Conservation (phyloP, 1,284 basidiomycete species). For the Rhodotorula sp. region DNA sequence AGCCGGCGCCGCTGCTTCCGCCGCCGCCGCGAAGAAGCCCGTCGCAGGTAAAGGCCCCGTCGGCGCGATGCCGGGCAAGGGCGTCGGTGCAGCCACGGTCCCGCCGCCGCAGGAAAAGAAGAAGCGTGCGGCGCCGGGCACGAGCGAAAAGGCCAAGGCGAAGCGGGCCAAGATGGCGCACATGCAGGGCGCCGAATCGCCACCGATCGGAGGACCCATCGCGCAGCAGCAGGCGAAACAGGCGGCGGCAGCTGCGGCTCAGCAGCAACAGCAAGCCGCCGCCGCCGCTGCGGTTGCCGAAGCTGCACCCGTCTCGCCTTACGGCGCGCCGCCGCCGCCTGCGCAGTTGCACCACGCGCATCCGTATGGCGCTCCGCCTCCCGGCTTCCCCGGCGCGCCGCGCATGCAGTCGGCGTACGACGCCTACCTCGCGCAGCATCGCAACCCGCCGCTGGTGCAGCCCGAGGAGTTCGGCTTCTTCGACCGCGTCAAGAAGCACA, state of each 20-base stretch:
- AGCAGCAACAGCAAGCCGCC: constrained; percentile 7
- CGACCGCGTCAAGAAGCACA: constrained; percentile 81
- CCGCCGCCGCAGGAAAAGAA: constrained; percentile 33
- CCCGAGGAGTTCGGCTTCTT: constrained; percentile 92
- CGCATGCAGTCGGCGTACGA: constrained; percentile 42
- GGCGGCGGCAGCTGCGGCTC: neutral
- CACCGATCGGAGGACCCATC: constrained; percentile 11
- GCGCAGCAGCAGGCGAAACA: neutral
- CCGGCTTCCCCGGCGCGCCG: constrained; percentile 39
- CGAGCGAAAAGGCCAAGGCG: constrained; percentile 42
- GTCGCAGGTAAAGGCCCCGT: neutral
- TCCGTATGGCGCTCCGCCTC: constrained; percentile 36
- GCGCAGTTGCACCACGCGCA: constrained; percentile 21
- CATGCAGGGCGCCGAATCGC: constrained; percentile 25
- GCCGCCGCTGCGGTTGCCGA: neutral
- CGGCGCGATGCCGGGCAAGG: neutral
- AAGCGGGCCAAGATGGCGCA: constrained; percentile 38
- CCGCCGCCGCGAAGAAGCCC: neutral
- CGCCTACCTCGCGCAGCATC: constrained; percentile 36
- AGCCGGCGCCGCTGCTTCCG: neutral
- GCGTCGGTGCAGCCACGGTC: neutral
- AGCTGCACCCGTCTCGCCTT: constrained; percentile 7
- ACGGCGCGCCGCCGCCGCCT: constrained; percentile 4
- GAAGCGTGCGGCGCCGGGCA: constrained; percentile 41
- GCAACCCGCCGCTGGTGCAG: constrained; percentile 56